Evolutionary conservation across 169 alveolate genomes (phyloP).

Genomic region (Cryptosporidium viatorum): DNA sequence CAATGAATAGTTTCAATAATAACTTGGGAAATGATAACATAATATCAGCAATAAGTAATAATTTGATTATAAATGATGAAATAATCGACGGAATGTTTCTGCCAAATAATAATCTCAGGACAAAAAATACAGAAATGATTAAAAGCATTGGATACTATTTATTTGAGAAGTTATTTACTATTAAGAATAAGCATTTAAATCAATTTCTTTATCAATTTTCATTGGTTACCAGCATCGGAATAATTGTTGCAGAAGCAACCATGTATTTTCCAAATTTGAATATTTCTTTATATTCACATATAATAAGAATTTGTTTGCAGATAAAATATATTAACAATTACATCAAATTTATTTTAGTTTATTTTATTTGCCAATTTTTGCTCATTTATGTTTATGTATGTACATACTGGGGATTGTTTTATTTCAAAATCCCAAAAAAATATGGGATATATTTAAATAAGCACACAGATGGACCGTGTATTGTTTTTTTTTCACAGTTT

Average conservation of each 20-base stretch:
- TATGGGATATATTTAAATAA: constrained; percentile 58
- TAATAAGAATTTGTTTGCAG: background rate
- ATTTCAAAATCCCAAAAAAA: constrained; percentile 49
- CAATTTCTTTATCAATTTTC: background rate
- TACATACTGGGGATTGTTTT: constrained; percentile 24
- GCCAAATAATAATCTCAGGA: background rate
- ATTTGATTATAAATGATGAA: background rate
- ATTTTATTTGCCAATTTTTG: constrained; percentile 9
- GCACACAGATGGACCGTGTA: constrained; percentile 39
- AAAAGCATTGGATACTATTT: background rate
- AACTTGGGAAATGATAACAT: background rate
- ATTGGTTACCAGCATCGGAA: constrained; percentile 12
- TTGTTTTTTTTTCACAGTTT: constrained; percentile 42
- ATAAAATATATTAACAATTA: background rate
- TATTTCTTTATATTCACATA: constrained; percentile 29
- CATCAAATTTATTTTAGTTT: background rate
- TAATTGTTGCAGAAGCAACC: constrained; percentile 43
- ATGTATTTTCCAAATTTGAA: constrained; percentile 39
- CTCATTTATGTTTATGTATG: constrained; percentile 31
- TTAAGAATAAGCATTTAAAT: background rate
- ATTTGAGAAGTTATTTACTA: background rate
- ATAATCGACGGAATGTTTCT: background rate
- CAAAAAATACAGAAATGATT: background rate
- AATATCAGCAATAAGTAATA: background rate
- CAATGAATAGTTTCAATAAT: background rate